Base-by-base conservation (phyloP, 2,329 filamentous ascomycete genomes). In the Clarireedia paspali region DNA sequence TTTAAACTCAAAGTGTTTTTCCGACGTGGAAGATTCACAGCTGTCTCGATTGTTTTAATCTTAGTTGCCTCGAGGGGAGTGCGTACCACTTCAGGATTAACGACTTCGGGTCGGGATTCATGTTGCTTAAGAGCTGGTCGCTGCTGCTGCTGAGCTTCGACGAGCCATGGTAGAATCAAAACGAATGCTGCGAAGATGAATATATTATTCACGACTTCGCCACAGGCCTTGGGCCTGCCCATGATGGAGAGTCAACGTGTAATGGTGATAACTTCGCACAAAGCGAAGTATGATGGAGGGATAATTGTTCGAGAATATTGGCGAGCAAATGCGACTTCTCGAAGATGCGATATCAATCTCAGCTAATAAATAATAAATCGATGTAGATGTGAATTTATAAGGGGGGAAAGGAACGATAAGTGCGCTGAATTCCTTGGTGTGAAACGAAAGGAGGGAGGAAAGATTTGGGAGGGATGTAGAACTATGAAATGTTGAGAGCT, bases 61-160 rank as follows among this genome's bases (percentile, higher is more conserved):
- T 65, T 66, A 6, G 66, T 68, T 36, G 60, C 67, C 49, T 65
- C 63, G 47, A 67, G 60, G 30, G 45, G 52, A 23, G 62, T 63
- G 51, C 60, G 60, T 23, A 60, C 53, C 27, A 56, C 50, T 49
- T 68, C 65, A 34, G 59, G 52, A 24, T 65, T 60, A 58, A 63
- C 47, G 23, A 57, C 62, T 55, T 71, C 68, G 53, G 63, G 68
- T 24, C 62, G 64, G 38, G 65, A 67, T 47, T 66, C 61, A 54
- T 68, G 61, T 50, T 63, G 62, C 52, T 49, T 64, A 50, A 63
- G 50, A 15, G 54, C 63, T 51, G 65, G 70, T 63, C 70, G 73
- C 59, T 78, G 78, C 77, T 84, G 82, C 78, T 83, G 82, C 77
- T 82, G 82, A 78, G 80, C 81, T 66, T 83, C 77, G 73, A 79